These are phyloP conservation scores for Fusarium sacchari DNA, from an alignment of 2,329 filamentous ascomycete genomes.

Conservation along the genomic window DNA sequence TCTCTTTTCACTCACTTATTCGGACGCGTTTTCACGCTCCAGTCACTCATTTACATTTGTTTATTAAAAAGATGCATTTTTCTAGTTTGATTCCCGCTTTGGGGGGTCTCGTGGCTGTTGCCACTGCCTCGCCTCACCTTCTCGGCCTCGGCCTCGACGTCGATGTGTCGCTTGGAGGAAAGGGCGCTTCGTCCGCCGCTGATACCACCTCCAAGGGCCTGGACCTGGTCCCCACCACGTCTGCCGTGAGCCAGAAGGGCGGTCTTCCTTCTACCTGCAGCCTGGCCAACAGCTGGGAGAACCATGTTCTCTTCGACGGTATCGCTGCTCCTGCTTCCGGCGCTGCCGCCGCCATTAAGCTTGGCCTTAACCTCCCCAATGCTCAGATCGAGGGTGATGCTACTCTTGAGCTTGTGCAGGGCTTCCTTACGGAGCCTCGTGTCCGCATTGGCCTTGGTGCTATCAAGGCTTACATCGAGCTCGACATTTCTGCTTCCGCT, in stretches of 20 bases:
- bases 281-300: constrained; percentile 26
- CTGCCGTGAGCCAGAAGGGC: not conserved
- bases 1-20: constrained; percentile 19
- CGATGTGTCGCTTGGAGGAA: constrained; percentile 2
- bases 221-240: not conserved
- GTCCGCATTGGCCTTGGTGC: constrained; percentile 59
- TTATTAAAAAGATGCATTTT: constrained; percentile 19
- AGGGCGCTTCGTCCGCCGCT: not conserved
- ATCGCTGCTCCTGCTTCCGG: constrained; percentile 32
- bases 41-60: constrained; percentile 37
- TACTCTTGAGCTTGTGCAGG: constrained; percentile 54
- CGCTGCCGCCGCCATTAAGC: constrained; percentile 27
- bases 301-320: constrained; percentile 29
- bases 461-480: constrained; percentile 62
- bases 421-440: constrained; percentile 52
- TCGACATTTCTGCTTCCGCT: constrained; percentile 57
- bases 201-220: not conserved
- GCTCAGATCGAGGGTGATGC: constrained; percentile 60
- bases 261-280: constrained; percentile 4
- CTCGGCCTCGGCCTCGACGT: constrained; percentile 5
- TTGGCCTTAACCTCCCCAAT: constrained; percentile 40
- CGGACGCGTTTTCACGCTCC: constrained; percentile 26
- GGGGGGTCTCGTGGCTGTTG: constrained; percentile 32
- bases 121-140: constrained; percentile 33
- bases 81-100: constrained; percentile 27